Base-by-base conservation (phyloP, 2,329 filamentous ascomycete species). In the Scleromitrula shiraiana region DNA sequence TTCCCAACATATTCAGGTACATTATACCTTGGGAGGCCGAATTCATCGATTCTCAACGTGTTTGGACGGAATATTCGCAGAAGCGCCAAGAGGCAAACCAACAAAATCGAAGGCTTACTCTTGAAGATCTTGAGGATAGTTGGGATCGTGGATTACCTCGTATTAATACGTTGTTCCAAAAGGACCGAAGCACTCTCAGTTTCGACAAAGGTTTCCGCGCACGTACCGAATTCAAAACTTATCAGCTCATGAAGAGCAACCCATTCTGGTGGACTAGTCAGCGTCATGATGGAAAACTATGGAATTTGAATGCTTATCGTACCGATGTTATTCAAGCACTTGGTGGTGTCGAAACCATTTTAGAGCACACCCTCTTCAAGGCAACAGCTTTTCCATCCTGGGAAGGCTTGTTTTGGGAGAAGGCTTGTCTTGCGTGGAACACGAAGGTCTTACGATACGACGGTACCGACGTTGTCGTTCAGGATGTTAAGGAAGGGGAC, bases 201-300 rank as follows among this genome's bases (percentile, higher is more conserved):
- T 98, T 98, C 62, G 93, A 98, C 72, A 98, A 98, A 70, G 93
- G 93, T 46, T 98, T 97, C 82, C 84, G 93, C 58, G 83, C 90
- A 12, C 79, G 93, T 46, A 88, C 91, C 9, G 93, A 98, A 66
- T 98, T 98, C 74, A 98, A 98, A 74, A 83, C 93, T 24, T 98
- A 97, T 64, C 91, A 97, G 66, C 75, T 97, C 52, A 97, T 98
- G 91, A 96, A 95, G 79, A 94, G 85, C 69, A 96, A 97, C 64
- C 93, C 93, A 0, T 97, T 97, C 75, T 96, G 90, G 89, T 98
- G 93, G 93, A 98, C 93, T 4, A 95, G 87, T 61, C 91, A 97
- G 67, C 77, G 93, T 32, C 94, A 98, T 62, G 93, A 98, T 61
- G 93, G 93, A 64, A 97, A 97, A 63, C 68, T 98, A 4, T 98